Percentiles rank a stretch among this genome's conserved stretches.
Evolutionary conservation across 169 alveolate species (phyloP).

Genomic region (Eimeria falciformis): DNA sequence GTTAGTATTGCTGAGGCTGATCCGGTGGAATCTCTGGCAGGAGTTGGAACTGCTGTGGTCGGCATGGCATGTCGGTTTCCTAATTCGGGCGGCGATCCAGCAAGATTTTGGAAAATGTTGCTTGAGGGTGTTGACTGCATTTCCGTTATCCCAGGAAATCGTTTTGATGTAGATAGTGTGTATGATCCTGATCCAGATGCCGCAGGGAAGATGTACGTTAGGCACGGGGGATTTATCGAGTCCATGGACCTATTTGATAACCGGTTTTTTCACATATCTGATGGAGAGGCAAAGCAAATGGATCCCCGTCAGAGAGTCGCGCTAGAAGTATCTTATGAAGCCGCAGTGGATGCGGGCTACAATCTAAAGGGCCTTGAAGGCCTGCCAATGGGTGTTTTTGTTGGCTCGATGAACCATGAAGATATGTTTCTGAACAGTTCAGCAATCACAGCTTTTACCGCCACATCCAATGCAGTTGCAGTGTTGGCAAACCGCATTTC

Average conservation of each 20-base stretch:
- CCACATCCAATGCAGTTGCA: constrained; percentile 73
- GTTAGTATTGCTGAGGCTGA: constrained; percentile 79
- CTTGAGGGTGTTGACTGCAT: not conserved
- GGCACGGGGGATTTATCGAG: constrained; percentile 69
- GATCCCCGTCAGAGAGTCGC: constrained; percentile 81
- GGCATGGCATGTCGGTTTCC: constrained; percentile 42
- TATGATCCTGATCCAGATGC: constrained; percentile 83
- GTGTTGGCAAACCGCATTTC: constrained; percentile 79
- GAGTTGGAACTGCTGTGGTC: constrained; percentile 51
- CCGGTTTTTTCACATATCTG: constrained; percentile 78
- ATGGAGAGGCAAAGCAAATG: constrained; percentile 79
- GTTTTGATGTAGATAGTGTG: constrained; percentile 80
- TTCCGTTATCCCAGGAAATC: not conserved
- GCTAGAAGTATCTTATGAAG: constrained; percentile 78
- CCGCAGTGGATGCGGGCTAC: constrained; percentile 73
- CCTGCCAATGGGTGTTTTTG: constrained; percentile 64
- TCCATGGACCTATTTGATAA: constrained; percentile 77
- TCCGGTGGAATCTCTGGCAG: constrained; percentile 76
- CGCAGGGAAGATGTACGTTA: constrained; percentile 80
- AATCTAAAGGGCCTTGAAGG: constrained; percentile 2
- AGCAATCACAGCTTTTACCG: not conserved
- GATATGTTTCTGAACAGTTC: constrained; percentile 30
- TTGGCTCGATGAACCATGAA: constrained; percentile 79
- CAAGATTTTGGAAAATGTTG: not conserved
- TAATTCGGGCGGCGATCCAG: not conserved